Conservation (phyloP, 2,329 filamentous ascomycete genomes). For the Dothideomycetes sp. region DNA sequence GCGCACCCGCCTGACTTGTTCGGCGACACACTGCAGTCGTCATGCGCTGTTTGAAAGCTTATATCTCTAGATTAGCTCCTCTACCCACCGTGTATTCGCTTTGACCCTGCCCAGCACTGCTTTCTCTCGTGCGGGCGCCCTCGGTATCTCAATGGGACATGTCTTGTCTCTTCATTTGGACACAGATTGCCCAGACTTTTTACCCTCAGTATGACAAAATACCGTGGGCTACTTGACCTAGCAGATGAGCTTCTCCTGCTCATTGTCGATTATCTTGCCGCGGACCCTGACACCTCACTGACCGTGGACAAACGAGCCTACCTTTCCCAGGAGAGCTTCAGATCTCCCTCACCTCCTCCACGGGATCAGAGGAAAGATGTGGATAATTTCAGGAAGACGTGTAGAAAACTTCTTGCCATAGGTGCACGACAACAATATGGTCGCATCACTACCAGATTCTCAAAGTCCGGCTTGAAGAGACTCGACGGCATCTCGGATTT, state of each 20-base stretch:
- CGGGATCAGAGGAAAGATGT: slow-evolving; percentile 33
- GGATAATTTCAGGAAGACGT: slow-evolving; percentile 36
- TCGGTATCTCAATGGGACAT: too few relatives aligned
- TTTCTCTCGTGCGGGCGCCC: too few relatives aligned
- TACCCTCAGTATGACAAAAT: neutral
- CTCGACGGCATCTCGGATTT: slow-evolving; percentile 39
- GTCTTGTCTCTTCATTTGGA: neutral
- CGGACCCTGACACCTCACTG: slow-evolving; percentile 40
- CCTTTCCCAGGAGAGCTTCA: slow-evolving; percentile 42
- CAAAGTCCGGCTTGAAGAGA: slow-evolving; percentile 35
- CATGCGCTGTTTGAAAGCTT: slow-evolving; percentile 4
- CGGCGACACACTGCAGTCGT: slow-evolving; percentile 2
- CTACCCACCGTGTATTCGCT: neutral
- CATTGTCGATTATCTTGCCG: slow-evolving; percentile 41
- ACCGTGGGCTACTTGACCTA: slow-evolving; percentile 22
- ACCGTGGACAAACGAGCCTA: slow-evolving; percentile 39
- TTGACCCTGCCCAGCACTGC: neutral
- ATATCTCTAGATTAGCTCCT: neutral
- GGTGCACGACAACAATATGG: slow-evolving; percentile 41
- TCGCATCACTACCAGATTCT: slow-evolving; percentile 41
- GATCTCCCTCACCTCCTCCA: slow-evolving; percentile 29
- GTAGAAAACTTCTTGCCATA: slow-evolving; percentile 38
- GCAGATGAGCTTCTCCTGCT: slow-evolving; percentile 40
- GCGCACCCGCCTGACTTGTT: slow-evolving; percentile 6
- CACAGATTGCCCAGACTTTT: too few relatives aligned